A percentile compares a stretch with the other conserved stretches of the same genome.
Conservation (phyloP, 2,329 filamentous ascomycete species). For the Ascochyta koolunga region DNA sequence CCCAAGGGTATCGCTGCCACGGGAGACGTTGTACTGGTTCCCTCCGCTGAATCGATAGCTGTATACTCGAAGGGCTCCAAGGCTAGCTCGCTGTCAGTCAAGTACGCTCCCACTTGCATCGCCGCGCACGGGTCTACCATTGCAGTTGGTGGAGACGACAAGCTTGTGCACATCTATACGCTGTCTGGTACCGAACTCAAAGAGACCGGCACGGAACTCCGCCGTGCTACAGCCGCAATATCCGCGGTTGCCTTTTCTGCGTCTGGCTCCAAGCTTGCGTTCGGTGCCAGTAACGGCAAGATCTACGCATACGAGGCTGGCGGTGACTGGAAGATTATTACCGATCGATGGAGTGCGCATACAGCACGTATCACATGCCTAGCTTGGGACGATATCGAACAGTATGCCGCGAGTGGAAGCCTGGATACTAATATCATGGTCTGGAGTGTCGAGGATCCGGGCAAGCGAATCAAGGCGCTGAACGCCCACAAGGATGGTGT, state of each 20-base stretch:
- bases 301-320: constrained; percentile 77
- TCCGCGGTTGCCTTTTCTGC: constrained; percentile 84
- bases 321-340: constrained; percentile 71
- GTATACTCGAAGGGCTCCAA: constrained; percentile 65
- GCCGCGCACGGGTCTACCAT: constrained; percentile 71
- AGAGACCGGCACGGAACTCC: constrained; percentile 61
- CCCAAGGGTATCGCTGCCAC: constrained; percentile 74
- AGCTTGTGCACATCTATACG: constrained; percentile 76
- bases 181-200: constrained; percentile 64
- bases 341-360: constrained; percentile 78
- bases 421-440: constrained; percentile 92
- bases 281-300: constrained; percentile 83
- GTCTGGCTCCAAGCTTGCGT: constrained; percentile 77
- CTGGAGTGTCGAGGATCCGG: constrained; percentile 85
- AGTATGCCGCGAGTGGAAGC: constrained; percentile 80
- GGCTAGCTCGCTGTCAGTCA: constrained; percentile 65
- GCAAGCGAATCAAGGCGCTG: constrained; percentile 78
- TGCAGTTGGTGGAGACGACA: constrained; percentile 78
- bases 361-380: constrained; percentile 71
- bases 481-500: constrained; percentile 98
- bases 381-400: constrained; percentile 77
- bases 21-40: constrained; percentile 59
- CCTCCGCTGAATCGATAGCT: constrained; percentile 62
- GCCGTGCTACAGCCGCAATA: constrained; percentile 72
- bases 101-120: constrained; percentile 72